A percentile compares a stretch with the other conserved stretches of the same genome.
phyloP scores from a whole-genome alignment of 2,329 filamentous ascomycete species.

The Fonsecaea multimorphosa region DNA sequence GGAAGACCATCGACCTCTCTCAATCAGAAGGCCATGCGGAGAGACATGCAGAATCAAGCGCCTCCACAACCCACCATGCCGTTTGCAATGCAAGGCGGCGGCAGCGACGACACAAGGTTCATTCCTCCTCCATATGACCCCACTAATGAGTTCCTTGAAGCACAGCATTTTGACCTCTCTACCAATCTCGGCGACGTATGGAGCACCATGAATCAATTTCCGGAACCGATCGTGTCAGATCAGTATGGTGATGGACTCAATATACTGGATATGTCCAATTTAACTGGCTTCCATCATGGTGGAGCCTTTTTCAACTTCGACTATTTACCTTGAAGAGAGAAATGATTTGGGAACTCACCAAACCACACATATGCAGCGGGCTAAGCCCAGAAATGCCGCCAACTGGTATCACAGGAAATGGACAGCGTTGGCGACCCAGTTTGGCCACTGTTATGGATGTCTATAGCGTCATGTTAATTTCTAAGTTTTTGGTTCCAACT shows the following conservation, averaged over 20 bases:
- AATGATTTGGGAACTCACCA: not conserved
- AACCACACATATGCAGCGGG: no score
- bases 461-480: not conserved
- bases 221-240: not conserved
- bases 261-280: not conserved
- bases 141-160: not conserved
- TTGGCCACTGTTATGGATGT: not conserved
- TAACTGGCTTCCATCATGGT: not conserved
- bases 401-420: not conserved
- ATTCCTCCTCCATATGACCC: not conserved
- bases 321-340: not conserved
- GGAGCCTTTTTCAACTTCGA: slow-evolving; percentile 1
- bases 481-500: not conserved
- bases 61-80: not conserved
- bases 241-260: not conserved
- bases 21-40: not conserved
- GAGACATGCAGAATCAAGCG: not conserved
- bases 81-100: not conserved
- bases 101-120: not conserved
- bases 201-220: slow-evolving; percentile 6
- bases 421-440: not conserved
- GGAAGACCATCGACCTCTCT: not conserved
- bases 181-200: not conserved
- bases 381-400: no score
- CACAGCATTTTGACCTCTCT: slow-evolving; percentile 11